Evolutionary conservation across 2,329 filamentous ascomycete genomes (phyloP), one percentile per base, ranked within the genome.

Genomic region (Epichloe gansuensis): DNA sequence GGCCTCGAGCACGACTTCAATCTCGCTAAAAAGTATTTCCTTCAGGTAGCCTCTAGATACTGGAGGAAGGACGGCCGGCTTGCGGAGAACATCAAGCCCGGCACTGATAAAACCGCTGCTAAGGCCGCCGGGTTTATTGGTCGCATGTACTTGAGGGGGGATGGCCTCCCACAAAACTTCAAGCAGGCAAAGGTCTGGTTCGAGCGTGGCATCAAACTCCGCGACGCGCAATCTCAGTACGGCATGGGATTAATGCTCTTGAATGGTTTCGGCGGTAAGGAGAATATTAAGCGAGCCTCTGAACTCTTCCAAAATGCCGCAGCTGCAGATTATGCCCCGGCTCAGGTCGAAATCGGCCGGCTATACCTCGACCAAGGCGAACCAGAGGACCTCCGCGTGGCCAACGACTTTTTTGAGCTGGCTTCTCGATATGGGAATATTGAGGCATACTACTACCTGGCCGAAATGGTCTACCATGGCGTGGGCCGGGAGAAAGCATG

Each of bases 391-490:
- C 71, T 93, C n/a, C 71, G 77, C 5, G 82, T 84, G 0, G 90
- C 90, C 2, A 85, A 82, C 54, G 82, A 85, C 58, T 95, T 94
- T 65, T 95, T 96, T 60, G 89, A 95, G 62, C 75, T 91, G 47
- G 90, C 90, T 5, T 85, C 85, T 41, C 76, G 87, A 25, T 89
- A 89, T 63, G 84, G 84, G 13, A 86, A 89, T 62, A 85, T 95
- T 55, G 89, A 95, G 67, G 87, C 89, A 0, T 88, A 87, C 64
- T 96, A 95, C 69, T 95, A 95, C 65, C 79, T 96, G 4, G 90
- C 88, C 2, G 90, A 96, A 68, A 81, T 95, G 72, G 84, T 83
- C 25, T 80, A 90, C 59, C 80, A 87, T 56, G 89, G 87, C 0
- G 78, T 94, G 34, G 89, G 87, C 5, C 77, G 87, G 38, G 87